A percentile compares a stretch with the other conserved stretches of the same genome.
phyloP scores from a whole-genome alignment of 805 yeast species.

The Nakazawaea ernobii region DNA sequence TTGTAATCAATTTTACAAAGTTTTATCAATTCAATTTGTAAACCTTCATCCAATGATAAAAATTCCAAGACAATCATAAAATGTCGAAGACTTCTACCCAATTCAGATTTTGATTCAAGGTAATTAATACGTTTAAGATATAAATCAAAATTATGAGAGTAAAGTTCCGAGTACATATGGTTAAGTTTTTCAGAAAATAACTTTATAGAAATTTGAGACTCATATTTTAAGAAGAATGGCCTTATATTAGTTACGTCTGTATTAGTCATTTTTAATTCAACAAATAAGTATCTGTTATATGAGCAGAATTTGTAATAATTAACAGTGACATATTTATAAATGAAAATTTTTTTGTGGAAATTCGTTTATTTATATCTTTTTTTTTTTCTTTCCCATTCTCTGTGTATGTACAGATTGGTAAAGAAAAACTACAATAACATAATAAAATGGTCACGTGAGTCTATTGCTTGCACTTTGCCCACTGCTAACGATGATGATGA shows the following conservation, averaged over 20 bases:
- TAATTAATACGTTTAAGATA: neutral
- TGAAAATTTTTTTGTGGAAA: too few species aligned
- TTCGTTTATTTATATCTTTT: too few species aligned
- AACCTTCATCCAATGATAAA: neutral
- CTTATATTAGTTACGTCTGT: neutral
- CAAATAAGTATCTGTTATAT: too few species aligned
- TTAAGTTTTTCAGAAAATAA: neutral
- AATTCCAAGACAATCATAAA: neutral
- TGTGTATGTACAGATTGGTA: too few species aligned
- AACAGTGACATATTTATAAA: neutral
- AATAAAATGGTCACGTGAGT: too few species aligned
- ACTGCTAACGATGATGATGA: too few species aligned
- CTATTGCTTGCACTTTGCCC: too few species aligned
- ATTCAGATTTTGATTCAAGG: neutral
- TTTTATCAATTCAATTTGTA: neutral
- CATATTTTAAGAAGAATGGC: slow-evolving; percentile 5
- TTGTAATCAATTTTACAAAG: neutral
- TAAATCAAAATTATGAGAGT: neutral
- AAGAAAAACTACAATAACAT: too few species aligned
- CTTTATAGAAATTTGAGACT: neutral
- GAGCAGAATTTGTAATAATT: neutral
- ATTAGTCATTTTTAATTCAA: neutral
- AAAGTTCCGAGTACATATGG: neutral
- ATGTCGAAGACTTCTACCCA: neutral
- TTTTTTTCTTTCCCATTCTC: too few species aligned